Conservation (phyloP, 2,329 filamentous ascomycete genomes). For the Pleomassaria siparia region DNA sequence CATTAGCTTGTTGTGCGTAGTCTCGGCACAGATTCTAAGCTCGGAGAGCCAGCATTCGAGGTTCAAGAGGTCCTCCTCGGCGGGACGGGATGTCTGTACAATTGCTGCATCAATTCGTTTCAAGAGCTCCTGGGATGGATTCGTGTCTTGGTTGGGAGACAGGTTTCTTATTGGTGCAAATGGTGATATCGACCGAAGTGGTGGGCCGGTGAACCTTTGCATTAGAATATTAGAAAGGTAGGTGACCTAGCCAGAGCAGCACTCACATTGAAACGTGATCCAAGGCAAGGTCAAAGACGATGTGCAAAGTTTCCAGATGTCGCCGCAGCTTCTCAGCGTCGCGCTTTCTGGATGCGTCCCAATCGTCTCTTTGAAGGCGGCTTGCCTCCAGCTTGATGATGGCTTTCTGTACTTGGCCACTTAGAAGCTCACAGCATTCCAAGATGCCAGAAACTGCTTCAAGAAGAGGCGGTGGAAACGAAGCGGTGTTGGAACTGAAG, state of each 20-base stretch:
- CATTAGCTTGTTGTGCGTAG: not conserved
- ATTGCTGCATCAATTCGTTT: constrained; percentile 23
- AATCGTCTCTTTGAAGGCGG: constrained; percentile 21
- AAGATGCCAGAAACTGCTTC: constrained; percentile 32
- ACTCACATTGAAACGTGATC: constrained; percentile 34
- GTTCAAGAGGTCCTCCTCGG: not conserved
- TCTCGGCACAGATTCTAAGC: constrained; percentile 3
- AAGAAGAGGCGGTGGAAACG: constrained; percentile 23
- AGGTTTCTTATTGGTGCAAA: not conserved
- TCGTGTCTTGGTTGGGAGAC: not conserved
- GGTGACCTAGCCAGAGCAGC: not conserved
- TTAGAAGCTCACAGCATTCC: constrained; percentile 30
- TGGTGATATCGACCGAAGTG: not conserved
- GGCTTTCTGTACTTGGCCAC: constrained; percentile 30
- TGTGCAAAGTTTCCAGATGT: constrained; percentile 28
- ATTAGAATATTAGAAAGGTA: not conserved
- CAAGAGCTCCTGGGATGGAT: constrained; percentile 16
- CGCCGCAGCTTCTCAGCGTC: constrained; percentile 20
- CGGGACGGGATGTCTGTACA: constrained; percentile 26
- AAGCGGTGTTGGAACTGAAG: constrained; percentile 21
- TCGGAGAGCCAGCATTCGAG: constrained; percentile 1
- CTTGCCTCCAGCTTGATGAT: constrained; percentile 32
- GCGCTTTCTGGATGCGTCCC: constrained; percentile 22
- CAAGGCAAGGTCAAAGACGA: constrained; percentile 31
- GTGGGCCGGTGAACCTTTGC: not conserved